Conservation (phyloP, 768 basidiomycete genomes). For the Pulveroboletus sp. region DNA sequence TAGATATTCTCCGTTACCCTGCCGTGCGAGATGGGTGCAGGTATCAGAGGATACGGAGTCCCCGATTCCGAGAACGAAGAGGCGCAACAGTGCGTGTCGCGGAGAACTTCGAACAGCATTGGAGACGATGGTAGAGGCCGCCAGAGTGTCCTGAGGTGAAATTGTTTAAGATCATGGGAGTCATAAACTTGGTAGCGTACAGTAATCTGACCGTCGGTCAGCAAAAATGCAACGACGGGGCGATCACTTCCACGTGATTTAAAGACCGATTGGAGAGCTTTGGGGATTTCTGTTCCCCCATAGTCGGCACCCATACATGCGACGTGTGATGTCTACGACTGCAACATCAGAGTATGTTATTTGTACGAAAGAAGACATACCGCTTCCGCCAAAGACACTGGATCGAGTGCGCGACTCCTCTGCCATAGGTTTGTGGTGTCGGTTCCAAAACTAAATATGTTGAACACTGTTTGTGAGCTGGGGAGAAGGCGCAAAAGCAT, state of each 20-base stretch:
- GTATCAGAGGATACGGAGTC: slow-evolving; percentile 44
- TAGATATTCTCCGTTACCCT: slow-evolving; percentile 50
- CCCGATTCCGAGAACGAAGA: slow-evolving; percentile 63
- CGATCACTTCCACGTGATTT: slow-evolving; percentile 29
- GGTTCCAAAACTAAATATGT: slow-evolving; percentile 55
- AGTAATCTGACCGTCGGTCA: slow-evolving; percentile 56
- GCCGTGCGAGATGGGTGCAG: slow-evolving; percentile 52
- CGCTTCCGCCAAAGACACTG: slow-evolving; percentile 34
- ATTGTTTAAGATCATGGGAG: neutral
- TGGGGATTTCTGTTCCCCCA: slow-evolving; percentile 51
- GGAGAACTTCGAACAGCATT: slow-evolving; percentile 33
- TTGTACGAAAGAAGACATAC: slow-evolving; percentile 17
- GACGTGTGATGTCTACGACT: slow-evolving; percentile 39
- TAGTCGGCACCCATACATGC: slow-evolving; percentile 39
- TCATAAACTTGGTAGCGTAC: neutral
- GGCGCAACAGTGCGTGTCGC: slow-evolving; percentile 36
- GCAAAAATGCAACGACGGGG: slow-evolving; percentile 50
- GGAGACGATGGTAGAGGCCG: slow-evolving; percentile 18
- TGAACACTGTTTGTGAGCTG: slow-evolving; percentile 41
- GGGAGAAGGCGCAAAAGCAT: slow-evolving; percentile 53
- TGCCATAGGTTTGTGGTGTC: slow-evolving; percentile 33
- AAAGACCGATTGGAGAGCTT: slow-evolving; percentile 42
- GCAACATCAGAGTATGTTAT: slow-evolving; percentile 4
- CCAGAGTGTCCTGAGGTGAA: slow-evolving; percentile 17
- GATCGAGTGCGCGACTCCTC: slow-evolving; percentile 31